Evolutionary conservation across 352 stramenopile genomes (phyloP).

Genomic region (Phytophthora palmivora): DNA sequence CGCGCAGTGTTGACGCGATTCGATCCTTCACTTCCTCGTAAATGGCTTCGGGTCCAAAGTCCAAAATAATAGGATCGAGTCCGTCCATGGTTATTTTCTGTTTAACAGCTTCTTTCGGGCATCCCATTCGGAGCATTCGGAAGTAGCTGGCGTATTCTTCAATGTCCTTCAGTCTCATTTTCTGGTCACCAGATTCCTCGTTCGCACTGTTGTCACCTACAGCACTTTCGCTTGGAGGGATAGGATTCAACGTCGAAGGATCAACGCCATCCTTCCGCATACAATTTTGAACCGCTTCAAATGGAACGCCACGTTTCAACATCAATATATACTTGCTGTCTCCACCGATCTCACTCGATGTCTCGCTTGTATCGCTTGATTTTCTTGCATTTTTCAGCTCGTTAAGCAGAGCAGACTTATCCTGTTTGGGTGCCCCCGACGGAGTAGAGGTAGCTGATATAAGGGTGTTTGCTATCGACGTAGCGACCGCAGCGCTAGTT

Average conservation of each 20-base stretch:
- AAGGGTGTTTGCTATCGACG: slow-evolving; percentile 19
- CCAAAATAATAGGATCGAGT: slow-evolving; percentile 70
- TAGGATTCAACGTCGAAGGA: slow-evolving; percentile 38
- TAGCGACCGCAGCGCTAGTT: slow-evolving; percentile 27
- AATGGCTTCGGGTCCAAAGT: slow-evolving; percentile 63
- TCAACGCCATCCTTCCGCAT: slow-evolving; percentile 75
- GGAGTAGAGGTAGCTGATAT: slow-evolving; percentile 11
- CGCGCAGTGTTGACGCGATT: slow-evolving; percentile 37
- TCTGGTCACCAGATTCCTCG: slow-evolving; percentile 1
- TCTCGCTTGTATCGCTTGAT: slow-evolving; percentile 10
- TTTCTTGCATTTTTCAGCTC: slow-evolving; percentile 22
- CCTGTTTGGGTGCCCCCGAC: slow-evolving; percentile 13
- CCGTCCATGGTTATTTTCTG: slow-evolving; percentile 94
- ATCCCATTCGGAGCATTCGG: slow-evolving; percentile 94
- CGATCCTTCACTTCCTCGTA: slow-evolving; percentile 71
- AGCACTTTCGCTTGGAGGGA: slow-evolving; percentile 6
- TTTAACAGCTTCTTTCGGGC: slow-evolving; percentile 88
- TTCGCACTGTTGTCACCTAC: not conserved
- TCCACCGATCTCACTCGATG: slow-evolving; percentile 2
- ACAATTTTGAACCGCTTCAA: slow-evolving; percentile 76
- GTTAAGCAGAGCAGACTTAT: slow-evolving; percentile 20
- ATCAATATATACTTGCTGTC: slow-evolving; percentile 68
- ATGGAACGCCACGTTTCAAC: slow-evolving; percentile 73
- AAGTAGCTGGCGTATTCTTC: slow-evolving; percentile 91
- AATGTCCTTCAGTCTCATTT: slow-evolving; percentile 62